Evolutionary conservation across 305 asterid species (phyloP).

Genomic region (Nicotiana rustica): DNA sequence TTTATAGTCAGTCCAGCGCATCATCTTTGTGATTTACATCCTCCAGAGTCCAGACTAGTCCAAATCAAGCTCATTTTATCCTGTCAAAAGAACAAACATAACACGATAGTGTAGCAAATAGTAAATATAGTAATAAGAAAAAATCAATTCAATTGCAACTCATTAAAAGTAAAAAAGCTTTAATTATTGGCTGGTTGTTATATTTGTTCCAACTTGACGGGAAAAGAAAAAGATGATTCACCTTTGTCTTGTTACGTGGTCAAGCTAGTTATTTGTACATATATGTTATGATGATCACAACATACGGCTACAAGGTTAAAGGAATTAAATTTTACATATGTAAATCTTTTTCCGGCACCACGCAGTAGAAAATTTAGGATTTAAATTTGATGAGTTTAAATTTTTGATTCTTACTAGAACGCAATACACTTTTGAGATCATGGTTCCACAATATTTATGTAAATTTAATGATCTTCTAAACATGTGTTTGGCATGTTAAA

Average conservation of each 20-base stretch:
- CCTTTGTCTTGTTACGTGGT: neutral
- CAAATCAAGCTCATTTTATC: constrained; percentile 40
- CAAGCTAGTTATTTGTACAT: neutral
- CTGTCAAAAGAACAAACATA: constrained; percentile 2
- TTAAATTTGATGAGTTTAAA: too few species aligned
- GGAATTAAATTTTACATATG: too few species aligned
- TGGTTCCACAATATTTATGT: too few species aligned
- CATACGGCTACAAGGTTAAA: too few species aligned
- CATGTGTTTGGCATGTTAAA: too few species aligned
- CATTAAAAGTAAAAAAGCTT: neutral
- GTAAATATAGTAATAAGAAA: neutral
- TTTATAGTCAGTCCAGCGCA: neutral
- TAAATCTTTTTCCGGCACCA: too few species aligned
- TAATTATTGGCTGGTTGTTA: neutral
- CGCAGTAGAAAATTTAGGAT: too few species aligned
- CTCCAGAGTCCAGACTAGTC: neutral
- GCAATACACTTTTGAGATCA: too few species aligned
- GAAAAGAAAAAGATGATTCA: neutral
- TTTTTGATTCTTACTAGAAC: too few species aligned
- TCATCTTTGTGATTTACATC: neutral
- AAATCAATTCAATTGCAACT: neutral
- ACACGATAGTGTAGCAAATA: neutral
- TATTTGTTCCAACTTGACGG: neutral
- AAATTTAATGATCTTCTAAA: too few species aligned
- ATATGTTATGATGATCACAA: too few species aligned